A percentile compares a stretch with the other conserved stretches of the same genome.
phyloP scores from a whole-genome alignment of 371 early-diverging fungal genomes.

The Mortierella sp. region DNA sequence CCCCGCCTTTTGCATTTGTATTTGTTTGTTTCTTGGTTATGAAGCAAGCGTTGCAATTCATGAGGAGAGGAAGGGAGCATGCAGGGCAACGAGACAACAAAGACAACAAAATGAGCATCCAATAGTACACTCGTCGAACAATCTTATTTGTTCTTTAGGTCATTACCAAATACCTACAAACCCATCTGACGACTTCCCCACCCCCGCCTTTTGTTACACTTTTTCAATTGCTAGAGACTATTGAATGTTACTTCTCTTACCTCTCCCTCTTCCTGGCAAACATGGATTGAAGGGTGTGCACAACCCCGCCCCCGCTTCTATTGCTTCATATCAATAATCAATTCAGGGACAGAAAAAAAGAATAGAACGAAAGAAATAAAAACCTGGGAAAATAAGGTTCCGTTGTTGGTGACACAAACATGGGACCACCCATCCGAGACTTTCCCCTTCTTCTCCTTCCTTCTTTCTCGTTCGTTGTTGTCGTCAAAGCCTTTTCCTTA shows the following conservation, averaged over 20 bases:
- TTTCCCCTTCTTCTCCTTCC: background rate
- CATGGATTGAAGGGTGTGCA: background rate
- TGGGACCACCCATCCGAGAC: constrained; percentile 14
- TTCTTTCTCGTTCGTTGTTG: background rate
- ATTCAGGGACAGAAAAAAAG: constrained; percentile 10
- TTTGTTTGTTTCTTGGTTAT: background rate
- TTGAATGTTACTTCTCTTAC: background rate
- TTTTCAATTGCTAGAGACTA: background rate
- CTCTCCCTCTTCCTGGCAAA: background rate
- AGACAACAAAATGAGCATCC: background rate
- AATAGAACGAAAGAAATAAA: constrained; percentile 8
- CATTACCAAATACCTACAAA: background rate
- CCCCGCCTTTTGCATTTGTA: background rate
- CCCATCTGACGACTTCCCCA: background rate
- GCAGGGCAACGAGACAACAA: background rate
- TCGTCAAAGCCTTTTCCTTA: background rate
- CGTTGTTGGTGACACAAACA: constrained; percentile 30
- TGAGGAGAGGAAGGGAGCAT: background rate
- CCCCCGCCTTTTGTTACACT: background rate
- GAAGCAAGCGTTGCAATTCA: background rate
- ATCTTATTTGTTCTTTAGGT: background rate
- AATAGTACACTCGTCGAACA: background rate
- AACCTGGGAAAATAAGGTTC: constrained; percentile 37
- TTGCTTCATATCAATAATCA: background rate
- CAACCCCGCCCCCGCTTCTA: background rate